Base-by-base conservation (phyloP, 2,329 filamentous ascomycete species). In the Thermothelomyces thermophilus region DNA sequence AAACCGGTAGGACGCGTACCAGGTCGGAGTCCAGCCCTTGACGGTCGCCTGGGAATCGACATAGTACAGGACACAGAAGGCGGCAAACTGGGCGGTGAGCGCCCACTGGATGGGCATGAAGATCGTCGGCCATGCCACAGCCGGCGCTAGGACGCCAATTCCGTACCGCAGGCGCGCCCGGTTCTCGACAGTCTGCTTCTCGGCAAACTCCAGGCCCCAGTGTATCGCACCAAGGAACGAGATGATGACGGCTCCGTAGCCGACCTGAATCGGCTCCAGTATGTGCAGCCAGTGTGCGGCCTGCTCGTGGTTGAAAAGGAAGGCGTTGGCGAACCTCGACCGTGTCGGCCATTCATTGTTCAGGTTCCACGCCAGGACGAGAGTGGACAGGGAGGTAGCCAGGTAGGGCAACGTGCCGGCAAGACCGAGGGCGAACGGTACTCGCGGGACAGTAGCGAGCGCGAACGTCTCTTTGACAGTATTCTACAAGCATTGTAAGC, bases 161-260 rank as follows among this genome's bases (percentile, higher is more conserved):
- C 81, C 81, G 66, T 95, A 96, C 55, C 90, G 85, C 60, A 81
- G 82, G 60, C 86, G 87, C 46, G 87, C 86, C 50, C 86, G 83
- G 54, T 77, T 60, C 0, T 41, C 60, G 61, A 63, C 79, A 68
- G 68, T 83, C 71, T 66, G 75, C 83, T 70, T 84, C 72, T 78
- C 77, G 44, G 86, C 86, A 66, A 84, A 94, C 69, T 95, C 90
- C 16, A 95, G 75, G 49, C 90, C 90, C 91, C 80, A 96, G 69
- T 96, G 91, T 62, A 95, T 83, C 30, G 90, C 90, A 39, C 91
- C 91, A 1, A 96, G 79, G 75, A 95, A 96, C 24, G 90, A 95
- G 60, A 95, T 86, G 61, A 95, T 93, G 51, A 94, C 82, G 41
- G 90, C 91, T 48, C 91, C 90, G 61, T 94, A 95, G 52, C 89